These are phyloP conservation scores for Scutellaria barbata DNA, from an alignment of 257 asterid genomes.

Conservation along the genomic window DNA sequence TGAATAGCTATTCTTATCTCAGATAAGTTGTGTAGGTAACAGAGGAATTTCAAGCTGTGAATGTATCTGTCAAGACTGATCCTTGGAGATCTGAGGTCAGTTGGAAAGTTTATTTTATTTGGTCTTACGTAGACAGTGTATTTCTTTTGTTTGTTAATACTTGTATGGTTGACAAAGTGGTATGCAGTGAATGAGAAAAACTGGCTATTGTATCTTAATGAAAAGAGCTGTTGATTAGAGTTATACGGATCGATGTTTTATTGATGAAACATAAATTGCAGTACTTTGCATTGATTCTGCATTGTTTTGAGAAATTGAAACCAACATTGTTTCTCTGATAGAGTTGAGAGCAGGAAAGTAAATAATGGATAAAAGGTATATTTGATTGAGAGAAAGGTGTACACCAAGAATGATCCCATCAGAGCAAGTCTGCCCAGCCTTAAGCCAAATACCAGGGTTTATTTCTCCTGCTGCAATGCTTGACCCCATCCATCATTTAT, in stretches of 20 bases:
- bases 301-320: slow-evolving; percentile 19
- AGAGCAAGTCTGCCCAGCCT: no score
- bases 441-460: no score
- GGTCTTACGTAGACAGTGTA: slow-evolving; percentile 19
- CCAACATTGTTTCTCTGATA: background rate
- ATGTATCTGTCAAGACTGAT: slow-evolving; percentile 84
- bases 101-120: slow-evolving; percentile 23
- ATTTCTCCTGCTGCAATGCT: no score
- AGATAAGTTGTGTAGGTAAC: slow-evolving; percentile 60
- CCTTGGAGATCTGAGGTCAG: slow-evolving; percentile 92
- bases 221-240: slow-evolving; percentile 17
- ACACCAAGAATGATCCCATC: no score
- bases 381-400: no score
- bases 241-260: background rate
- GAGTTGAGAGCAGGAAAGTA: no score
- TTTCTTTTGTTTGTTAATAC: slow-evolving; percentile 29
- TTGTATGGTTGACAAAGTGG: slow-evolving; percentile 5
- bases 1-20: slow-evolving; percentile 28
- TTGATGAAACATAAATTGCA: slow-evolving; percentile 22
- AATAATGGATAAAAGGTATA: no score
- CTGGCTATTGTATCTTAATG: slow-evolving; percentile 21
- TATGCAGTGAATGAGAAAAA: slow-evolving; percentile 17
- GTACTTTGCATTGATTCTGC: slow-evolving; percentile 5
- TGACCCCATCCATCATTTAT: no score
- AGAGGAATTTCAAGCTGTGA: slow-evolving; percentile 94